Conservation (phyloP, 1,284 basidiomycete genomes). For the Boletus albobrunnescens region DNA sequence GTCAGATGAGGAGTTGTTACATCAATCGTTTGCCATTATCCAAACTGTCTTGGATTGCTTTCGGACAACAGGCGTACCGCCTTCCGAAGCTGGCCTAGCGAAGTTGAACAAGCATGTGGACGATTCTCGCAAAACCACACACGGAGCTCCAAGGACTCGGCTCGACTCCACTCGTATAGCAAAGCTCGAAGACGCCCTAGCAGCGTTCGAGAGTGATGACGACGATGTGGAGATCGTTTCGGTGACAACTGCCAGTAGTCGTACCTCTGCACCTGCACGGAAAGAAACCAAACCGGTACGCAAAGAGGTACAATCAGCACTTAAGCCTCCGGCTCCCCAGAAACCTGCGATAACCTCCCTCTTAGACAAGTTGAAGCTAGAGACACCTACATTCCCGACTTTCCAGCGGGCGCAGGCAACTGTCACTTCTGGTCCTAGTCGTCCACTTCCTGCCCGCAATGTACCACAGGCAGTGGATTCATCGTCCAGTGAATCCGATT, state of each 20-base stretch:
- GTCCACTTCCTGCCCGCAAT: slow-evolving; percentile 22
- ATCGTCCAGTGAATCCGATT: slow-evolving; percentile 47
- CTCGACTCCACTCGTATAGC: slow-evolving; percentile 56
- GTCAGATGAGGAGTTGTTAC: slow-evolving; percentile 83
- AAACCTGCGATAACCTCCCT: slow-evolving; percentile 23
- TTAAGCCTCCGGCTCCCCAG: slow-evolving; percentile 13
- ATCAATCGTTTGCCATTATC: slow-evolving; percentile 82
- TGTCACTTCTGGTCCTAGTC: slow-evolving; percentile 16
- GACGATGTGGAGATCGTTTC: slow-evolving; percentile 46
- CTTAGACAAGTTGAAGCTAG: slow-evolving; percentile 38
- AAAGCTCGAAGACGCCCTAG: slow-evolving; percentile 55
- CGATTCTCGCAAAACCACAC: slow-evolving; percentile 48
- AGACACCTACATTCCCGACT: slow-evolving; percentile 33
- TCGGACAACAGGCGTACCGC: slow-evolving; percentile 49
- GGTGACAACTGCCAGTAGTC: slow-evolving; percentile 16
- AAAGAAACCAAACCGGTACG: slow-evolving; percentile 18
- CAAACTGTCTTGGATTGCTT: slow-evolving; percentile 74
- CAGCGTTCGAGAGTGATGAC: slow-evolving; percentile 51
- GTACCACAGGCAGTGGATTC: slow-evolving; percentile 22
- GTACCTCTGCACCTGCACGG: slow-evolving; percentile 7
- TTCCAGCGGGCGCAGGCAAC: slow-evolving; percentile 31
- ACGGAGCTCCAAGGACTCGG: slow-evolving; percentile 44
- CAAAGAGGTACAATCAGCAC: slow-evolving; percentile 25
- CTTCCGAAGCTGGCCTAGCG: slow-evolving; percentile 45
- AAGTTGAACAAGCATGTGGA: slow-evolving; percentile 60